A percentile compares a stretch with the other conserved stretches of the same genome.
Evolutionary conservation across 164 flowering plant genomes (phyloP).

Genomic region (Berberis thunbergii): DNA sequence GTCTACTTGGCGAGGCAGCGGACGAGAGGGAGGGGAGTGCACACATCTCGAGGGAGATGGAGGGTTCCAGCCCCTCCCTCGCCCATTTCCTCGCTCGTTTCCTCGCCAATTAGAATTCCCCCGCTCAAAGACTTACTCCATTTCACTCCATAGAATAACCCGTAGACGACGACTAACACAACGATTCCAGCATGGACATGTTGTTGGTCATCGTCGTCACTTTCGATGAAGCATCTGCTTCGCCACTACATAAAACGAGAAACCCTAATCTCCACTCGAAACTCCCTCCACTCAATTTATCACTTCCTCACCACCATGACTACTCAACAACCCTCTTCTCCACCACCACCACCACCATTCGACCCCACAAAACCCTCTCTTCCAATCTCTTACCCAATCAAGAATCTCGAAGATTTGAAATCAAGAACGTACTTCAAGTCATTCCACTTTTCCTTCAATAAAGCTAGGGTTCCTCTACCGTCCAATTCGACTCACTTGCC

Average conservation of each 20-base stretch:
- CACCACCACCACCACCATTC: conserved; percentile 28
- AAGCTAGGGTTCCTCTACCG: conserved; percentile 37
- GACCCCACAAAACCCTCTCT: conserved; percentile 48
- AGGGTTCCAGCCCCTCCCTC: conserved; percentile 8
- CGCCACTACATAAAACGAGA: conserved; percentile 10
- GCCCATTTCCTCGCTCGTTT: conserved; percentile 5
- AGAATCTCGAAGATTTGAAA: conserved; percentile 52
- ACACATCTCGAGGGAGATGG: too few species aligned
- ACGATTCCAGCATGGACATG: too few species aligned
- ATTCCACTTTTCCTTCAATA: conserved; percentile 79
- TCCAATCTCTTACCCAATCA: conserved; percentile 74
- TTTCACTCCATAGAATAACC: too few species aligned
- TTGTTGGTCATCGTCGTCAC: background rate
- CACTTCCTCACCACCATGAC: background rate
- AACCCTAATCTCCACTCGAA: conserved; percentile 17
- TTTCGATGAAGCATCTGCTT: conserved; percentile 1
- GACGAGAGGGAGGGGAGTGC: too few species aligned
- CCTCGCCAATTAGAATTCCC: background rate
- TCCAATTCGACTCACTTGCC: conserved; percentile 20
- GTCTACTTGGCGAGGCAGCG: too few species aligned
- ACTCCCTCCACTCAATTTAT: conserved; percentile 16
- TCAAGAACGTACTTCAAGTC: conserved; percentile 69
- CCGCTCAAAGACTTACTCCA: background rate
- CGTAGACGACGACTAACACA: too few species aligned
- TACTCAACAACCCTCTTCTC: background rate